Conservation (phyloP, 2,329 filamentous ascomycete genomes). For the Beauveria medogensis region DNA sequence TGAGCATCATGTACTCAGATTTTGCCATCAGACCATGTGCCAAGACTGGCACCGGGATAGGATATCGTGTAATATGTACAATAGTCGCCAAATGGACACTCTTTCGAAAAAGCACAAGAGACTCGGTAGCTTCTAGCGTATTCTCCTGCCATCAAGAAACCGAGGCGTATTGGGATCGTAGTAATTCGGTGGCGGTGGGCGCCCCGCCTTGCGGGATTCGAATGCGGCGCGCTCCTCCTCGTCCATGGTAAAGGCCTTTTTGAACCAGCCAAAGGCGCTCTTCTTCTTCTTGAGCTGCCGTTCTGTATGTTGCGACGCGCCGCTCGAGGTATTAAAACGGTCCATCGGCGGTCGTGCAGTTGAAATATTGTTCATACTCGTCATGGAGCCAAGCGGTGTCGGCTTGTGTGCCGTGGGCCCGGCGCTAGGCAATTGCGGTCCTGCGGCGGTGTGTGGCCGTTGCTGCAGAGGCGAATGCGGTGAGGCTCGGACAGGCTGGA, state of each 20-base stretch:
- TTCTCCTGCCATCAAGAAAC: conserved; percentile 48
- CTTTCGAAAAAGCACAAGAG: neutral
- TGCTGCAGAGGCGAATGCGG: conserved; percentile 57
- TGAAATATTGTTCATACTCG: conserved; percentile 48
- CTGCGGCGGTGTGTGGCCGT: conserved; percentile 43
- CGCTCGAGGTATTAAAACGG: conserved; percentile 20
- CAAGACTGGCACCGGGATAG: neutral
- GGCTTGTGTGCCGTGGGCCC: conserved; percentile 40
- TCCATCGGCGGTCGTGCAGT: conserved; percentile 35
- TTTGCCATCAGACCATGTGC: neutral
- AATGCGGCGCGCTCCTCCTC: conserved; percentile 55
- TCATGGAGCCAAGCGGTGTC: conserved; percentile 46
- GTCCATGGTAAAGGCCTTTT: conserved; percentile 58
- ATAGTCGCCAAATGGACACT: neutral
- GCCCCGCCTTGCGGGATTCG: conserved; percentile 44
- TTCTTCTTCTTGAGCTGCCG: conserved; percentile 56
- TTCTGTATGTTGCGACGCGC: conserved; percentile 22
- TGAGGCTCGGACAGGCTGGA: conserved; percentile 53
- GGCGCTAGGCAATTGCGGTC: conserved; percentile 22
- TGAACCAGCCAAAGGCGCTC: conserved; percentile 57
- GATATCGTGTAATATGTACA: neutral
- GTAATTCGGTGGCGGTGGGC: conserved; percentile 32
- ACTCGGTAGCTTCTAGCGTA: conserved; percentile 22
- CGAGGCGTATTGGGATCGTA: conserved; percentile 42
- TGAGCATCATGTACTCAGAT: neutral